Evolutionary conservation across 208 protist species (phyloP), one percentile per base, ranked within the genome.

Genomic region (Leishmania lainsoni): DNA sequence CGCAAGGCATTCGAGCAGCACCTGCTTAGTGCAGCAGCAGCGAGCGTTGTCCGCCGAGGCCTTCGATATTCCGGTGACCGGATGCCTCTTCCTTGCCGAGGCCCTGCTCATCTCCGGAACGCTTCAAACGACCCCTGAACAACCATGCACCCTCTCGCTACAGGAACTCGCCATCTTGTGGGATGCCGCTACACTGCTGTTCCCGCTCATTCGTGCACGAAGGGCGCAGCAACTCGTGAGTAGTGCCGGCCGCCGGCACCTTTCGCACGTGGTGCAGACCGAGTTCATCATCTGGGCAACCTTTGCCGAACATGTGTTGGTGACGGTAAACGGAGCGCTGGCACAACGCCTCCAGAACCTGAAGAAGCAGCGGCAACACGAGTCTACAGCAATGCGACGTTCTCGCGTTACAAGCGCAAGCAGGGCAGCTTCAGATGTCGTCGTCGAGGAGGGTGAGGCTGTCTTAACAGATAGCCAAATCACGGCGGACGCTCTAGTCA

Each of bases 61-160:
- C 48, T 12, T 32, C n/a, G 87, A 92, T 76, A 66, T 80, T 39
- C 54, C 82, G 26, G 66, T 93, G 54, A 89, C 87, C 6, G 91
- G 84, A 22, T 86, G 87, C 22, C 77, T 96, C 45, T 90, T 94
- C 56, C 72, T 89, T 22, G 83, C 86, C 1, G 93, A 94, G 71
- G 63, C 83, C n/a, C 51, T 96, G 35, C 84, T 92, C 5, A 61
- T 91, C 32, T 75, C 89, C 2, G 78, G 72, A 17, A 78, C 76
- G 26, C 22, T 72, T 1, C 68, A 71, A 3, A 54, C 42, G n/a
- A 39, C 32, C 49, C 16, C 63, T 0, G 48, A 56, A 54, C 45
- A n/a, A 39, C n/a, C 66, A 48, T 70, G 59, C 8, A 45, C 84
- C 49, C 86, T 88, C 66, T 82, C 56, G 3, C 22, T 84, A 49